These are phyloP conservation scores for Rhododendron ovatum DNA, from an alignment of 148 eudicot species.

Conservation along the genomic window DNA sequence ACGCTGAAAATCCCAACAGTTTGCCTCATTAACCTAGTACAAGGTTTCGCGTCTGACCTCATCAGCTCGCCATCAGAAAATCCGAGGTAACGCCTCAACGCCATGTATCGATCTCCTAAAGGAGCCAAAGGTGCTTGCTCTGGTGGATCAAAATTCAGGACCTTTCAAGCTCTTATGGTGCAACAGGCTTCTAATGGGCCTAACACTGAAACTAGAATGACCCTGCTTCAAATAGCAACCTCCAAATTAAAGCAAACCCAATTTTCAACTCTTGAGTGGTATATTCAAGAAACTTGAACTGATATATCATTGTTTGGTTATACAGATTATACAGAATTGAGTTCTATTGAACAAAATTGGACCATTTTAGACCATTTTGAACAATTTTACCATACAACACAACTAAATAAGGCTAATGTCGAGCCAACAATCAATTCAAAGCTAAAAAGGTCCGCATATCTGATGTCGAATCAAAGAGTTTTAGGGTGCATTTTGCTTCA, in stretches of 20 bases:
- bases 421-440: neutral
- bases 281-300: neutral
- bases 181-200: neutral
- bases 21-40: constrained; percentile 80
- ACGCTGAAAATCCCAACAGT: constrained; percentile 80
- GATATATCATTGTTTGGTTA: neutral
- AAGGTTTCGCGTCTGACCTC: constrained; percentile 94
- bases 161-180: neutral
- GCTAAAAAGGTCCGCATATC: neutral
- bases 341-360: neutral
- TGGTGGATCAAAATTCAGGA: neutral
- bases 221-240: neutral
- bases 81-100: constrained; percentile 71
- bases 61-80: constrained; percentile 92
- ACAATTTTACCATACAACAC: neutral
- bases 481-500: neutral
- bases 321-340: neutral
- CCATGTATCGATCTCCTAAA: constrained; percentile 32
- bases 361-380: neutral
- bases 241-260: neutral
- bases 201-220: neutral
- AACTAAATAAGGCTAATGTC: neutral
- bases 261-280: neutral
- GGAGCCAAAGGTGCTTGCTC: neutral
- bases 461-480: neutral